Conservation (phyloP, 192 early-diverging fungal species). For the Funneliformis mosseae region DNA sequence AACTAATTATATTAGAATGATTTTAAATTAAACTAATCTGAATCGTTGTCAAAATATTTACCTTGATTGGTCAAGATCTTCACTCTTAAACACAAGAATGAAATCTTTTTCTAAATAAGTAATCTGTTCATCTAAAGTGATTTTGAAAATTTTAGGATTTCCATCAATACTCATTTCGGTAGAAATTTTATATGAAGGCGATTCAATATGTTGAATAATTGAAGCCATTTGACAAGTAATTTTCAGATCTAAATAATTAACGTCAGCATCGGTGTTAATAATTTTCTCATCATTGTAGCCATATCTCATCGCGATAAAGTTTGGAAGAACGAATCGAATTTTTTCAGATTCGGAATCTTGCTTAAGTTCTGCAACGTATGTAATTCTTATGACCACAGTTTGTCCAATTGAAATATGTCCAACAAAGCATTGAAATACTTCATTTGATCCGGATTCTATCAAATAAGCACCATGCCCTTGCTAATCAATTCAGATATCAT, state of each 20-base stretch:
- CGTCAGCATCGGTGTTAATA: too few relatives aligned
- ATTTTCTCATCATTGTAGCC: not conserved
- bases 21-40: too few relatives aligned
- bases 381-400: constrained; percentile 43
- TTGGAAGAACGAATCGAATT: constrained; percentile 50
- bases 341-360: constrained; percentile 51
- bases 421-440: constrained; percentile 49
- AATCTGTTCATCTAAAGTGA: too few relatives aligned
- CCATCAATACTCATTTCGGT: constrained; percentile 26
- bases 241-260: constrained; percentile 31
- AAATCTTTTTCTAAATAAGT: too few relatives aligned
- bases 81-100: too few relatives aligned
- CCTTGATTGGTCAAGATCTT: constrained; percentile 41
- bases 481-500: not conserved
- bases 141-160: constrained; percentile 33
- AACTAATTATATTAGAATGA: not conserved
- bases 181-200: constrained; percentile 48
- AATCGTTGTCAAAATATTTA: constrained; percentile 10
- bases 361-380: constrained; percentile 50
- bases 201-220: constrained; percentile 42
- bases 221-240: constrained; percentile 31
- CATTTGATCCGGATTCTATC: not conserved
- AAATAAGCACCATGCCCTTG: constrained; percentile 15
- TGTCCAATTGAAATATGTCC: constrained; percentile 49
- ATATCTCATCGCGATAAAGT: constrained; percentile 45